A percentile compares a stretch with the other conserved stretches of the same genome.
Conservation (phyloP, 179 eudicot species). For the Amaranthus tricolor region DNA sequence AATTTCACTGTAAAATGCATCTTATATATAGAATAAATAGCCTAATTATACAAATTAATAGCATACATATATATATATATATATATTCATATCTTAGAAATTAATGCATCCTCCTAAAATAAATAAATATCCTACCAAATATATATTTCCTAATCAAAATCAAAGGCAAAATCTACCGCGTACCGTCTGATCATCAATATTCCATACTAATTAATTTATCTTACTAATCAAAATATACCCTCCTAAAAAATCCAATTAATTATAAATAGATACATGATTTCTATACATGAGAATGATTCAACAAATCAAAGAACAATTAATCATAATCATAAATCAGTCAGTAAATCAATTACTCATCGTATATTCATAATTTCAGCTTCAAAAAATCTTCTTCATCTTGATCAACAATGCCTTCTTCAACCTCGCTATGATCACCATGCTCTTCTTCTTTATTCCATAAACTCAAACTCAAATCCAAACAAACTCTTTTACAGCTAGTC, state of each 20-base stretch:
- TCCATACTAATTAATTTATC: background rate
- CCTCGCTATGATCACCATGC: background rate
- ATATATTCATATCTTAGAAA: too few species aligned
- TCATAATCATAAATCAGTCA: background rate
- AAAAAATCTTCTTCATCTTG: slow-evolving; percentile 24
- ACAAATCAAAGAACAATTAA: background rate
- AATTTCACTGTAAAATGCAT: too few species aligned
- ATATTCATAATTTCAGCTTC: slow-evolving; percentile 31
- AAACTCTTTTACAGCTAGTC: slow-evolving; percentile 23
- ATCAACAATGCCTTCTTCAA: slow-evolving; percentile 30
- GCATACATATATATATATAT: too few species aligned
- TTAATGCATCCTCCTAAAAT: background rate
- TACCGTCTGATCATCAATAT: background rate
- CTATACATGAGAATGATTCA: background rate
- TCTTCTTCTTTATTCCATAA: slow-evolving; percentile 17
- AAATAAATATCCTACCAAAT: background rate
- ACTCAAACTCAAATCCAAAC: slow-evolving; percentile 20
- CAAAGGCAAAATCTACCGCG: background rate
- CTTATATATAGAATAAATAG: too few species aligned
- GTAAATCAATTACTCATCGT: slow-evolving; percentile 8
- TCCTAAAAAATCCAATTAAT: background rate
- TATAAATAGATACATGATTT: background rate
- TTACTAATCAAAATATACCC: background rate
- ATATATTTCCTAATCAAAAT: background rate
- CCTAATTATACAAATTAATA: too few species aligned